Conservation (phyloP, 345 rosid genomes). For the Populus simonii region DNA sequence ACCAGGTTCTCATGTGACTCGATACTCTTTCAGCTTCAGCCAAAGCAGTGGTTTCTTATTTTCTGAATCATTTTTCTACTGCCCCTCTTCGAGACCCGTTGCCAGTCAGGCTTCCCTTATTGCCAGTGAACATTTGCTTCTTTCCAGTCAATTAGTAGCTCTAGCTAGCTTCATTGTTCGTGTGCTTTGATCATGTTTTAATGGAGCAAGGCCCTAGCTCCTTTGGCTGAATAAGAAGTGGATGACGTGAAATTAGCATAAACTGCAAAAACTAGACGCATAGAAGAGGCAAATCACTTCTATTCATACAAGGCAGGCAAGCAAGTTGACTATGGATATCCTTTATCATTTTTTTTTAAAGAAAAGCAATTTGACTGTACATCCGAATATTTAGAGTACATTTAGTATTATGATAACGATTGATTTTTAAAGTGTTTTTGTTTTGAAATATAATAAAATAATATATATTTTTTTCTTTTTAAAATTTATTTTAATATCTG, state of each 20-base stretch:
- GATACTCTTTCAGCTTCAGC: conserved; percentile 5
- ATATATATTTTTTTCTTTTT: too few species aligned
- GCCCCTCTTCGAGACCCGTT: not conserved
- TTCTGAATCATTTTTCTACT: too few species aligned
- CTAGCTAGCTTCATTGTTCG: not conserved
- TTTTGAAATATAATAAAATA: too few species aligned
- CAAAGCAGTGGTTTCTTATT: not conserved
- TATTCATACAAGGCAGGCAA: not conserved
- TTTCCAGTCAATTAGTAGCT: too few species aligned
- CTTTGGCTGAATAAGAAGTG: not conserved
- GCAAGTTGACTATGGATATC: not conserved
- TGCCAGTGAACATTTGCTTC: not conserved
- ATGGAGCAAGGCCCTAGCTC: not conserved
- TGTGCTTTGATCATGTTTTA: not conserved
- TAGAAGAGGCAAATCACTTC: not conserved
- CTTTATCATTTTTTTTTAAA: not conserved
- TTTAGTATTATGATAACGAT: too few species aligned
- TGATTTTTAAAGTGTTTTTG: too few species aligned
- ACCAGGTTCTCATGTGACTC: conserved; percentile 19
- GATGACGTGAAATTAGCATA: too few species aligned
- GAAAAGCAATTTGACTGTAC: too few species aligned
- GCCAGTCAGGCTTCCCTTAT: not conserved
- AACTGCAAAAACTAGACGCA: not conserved
- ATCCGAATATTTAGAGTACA: too few species aligned
- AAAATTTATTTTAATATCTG: too few species aligned